Evolutionary conservation across 2,329 filamentous ascomycete genomes (phyloP), one percentile per base, ranked within the genome.

Genomic region (Ascochyta fabae): DNA sequence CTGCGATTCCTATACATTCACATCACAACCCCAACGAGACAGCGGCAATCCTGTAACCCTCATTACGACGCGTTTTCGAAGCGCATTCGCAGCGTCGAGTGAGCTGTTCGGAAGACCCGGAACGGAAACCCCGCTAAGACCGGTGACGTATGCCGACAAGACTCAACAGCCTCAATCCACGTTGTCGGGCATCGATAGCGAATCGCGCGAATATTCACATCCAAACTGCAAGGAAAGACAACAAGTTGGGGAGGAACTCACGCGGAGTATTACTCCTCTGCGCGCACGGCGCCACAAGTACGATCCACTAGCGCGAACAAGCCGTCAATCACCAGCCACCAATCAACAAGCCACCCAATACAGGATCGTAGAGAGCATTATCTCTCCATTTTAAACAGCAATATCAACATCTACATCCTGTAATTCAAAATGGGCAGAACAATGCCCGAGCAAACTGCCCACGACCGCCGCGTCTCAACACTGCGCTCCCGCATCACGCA

Each of bases 401-500:
- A 12, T 12, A 31, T 31, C 29, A 12, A 12, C 13, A 31, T 31
- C 12, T 13, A 4, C 29, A 6, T 12, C 4, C 12, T 13, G 3
- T 9, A 29, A n/a, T 4, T 34, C n/a, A 36, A 23, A 10, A 53
- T 42, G 31, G 33, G n/a, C 22, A 7, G 22, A 23, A 33, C 4
- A 3, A 19, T 8, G 29, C 13, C 41, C 12, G 22, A 29, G 2
- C 23, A 19, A n/a, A 9, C 16, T n/a, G 16, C 16, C 13, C 70
- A 73, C 48, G 49, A 59, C n/a, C 22, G 51, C 19, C 57, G 58
- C 10, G 68, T 73, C 6, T 62, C 66, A n/a, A 43, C 40, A 16
- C 53, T 74, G 9, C 55, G 65, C 40, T 48, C 53, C 19, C 63
- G 58, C 22, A 60, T 72, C 8, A 51, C 60, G 9, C 59, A 68